Evolutionary conservation across 2,329 filamentous ascomycete species (phyloP), one percentile per base, ranked within the genome.

Genomic region (Arthroderma sp.): DNA sequence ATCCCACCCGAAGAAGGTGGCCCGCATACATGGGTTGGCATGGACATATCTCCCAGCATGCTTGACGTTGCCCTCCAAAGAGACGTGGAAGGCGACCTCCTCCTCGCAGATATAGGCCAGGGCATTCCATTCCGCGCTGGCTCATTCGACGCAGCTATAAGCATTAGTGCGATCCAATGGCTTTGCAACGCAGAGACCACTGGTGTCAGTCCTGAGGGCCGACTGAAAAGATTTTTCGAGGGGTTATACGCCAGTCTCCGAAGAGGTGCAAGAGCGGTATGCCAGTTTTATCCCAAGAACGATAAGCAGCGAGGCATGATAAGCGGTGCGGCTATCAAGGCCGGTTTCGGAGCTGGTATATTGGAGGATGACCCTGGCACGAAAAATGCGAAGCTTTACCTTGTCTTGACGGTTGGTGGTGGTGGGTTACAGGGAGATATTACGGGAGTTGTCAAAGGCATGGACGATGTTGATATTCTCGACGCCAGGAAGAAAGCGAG

Each of bases 201-300:
- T 58, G 86, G 93, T 41, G 88, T 91, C 0, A 84, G 77, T 1
- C 83, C 87, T 1, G 76, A 83, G 29, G 85, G 83, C 0, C 71
- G 91, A 4, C 65, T 98, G 28, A 75, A 77, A 4, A 73, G 89
- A 38, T 98, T 98, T 60, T 98, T 98, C 63, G 86, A 93, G 56
- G 86, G 87, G 0, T 66, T 98, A 1, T 98, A 96, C 64, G 83
- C 86, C 0, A 80, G 80, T 48, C 67, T 98, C 50, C 78, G 80
- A 51, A 73, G 91, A 15, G 91, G 91, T 4, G 91, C 86, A 1
- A 75, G 86, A 33, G 91, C 91, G 0, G 89, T 96, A 9, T 94
- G 88, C 61, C 91, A 98, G 59, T 98, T 98, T 64, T 98, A 98
- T 62, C 91, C 91, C 2, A 94, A 94, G 68, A 96, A 98, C 61